Percentiles rank a stretch among this genome's conserved stretches.
Conservation (phyloP, 2,329 filamentous ascomycete species). For the Paraphoma sp. region DNA sequence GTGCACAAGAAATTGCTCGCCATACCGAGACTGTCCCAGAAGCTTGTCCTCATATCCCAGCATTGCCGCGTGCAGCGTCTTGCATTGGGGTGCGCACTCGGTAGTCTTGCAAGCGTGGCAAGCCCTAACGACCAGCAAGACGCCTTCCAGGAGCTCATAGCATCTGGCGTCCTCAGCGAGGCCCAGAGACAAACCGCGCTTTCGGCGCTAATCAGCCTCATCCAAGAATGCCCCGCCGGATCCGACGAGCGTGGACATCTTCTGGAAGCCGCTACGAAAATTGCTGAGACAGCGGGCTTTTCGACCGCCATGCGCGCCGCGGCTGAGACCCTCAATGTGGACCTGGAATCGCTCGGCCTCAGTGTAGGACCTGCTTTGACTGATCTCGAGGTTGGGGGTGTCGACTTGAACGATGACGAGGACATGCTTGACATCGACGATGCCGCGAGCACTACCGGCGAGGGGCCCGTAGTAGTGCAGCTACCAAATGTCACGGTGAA, state of each 20-base stretch:
- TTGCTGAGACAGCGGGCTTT: constrained; percentile 37
- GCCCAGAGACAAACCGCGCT: constrained; percentile 70
- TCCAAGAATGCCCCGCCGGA: constrained; percentile 25
- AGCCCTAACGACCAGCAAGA: constrained; percentile 24
- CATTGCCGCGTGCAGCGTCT: constrained; percentile 74
- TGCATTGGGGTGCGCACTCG: constrained; percentile 72
- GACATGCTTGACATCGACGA: constrained; percentile 60
- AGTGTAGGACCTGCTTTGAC: constrained; percentile 24
- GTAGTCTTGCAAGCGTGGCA: constrained; percentile 26
- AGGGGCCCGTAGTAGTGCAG: constrained; percentile 19
- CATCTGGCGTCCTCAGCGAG: constrained; percentile 66
- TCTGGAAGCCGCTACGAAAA: constrained; percentile 37
- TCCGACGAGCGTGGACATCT: constrained; percentile 40
- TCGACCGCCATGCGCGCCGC: constrained; percentile 70
- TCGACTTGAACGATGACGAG: constrained; percentile 54
- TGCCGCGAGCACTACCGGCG: constrained; percentile 25
- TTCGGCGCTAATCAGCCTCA: constrained; percentile 68
- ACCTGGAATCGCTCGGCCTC: constrained; percentile 69
- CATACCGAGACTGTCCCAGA: constrained; percentile 64
- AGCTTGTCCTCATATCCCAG: constrained; percentile 67
- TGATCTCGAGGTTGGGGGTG: constrained; percentile 9
- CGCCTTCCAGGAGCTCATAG: constrained; percentile 67
- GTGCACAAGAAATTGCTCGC: constrained; percentile 74
- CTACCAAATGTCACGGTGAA: constrained; percentile 33
- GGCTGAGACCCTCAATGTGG: constrained; percentile 70